Evolutionary conservation across 1,284 basidiomycete species (phyloP).

Genomic region (Volvariella surrecta): DNA sequence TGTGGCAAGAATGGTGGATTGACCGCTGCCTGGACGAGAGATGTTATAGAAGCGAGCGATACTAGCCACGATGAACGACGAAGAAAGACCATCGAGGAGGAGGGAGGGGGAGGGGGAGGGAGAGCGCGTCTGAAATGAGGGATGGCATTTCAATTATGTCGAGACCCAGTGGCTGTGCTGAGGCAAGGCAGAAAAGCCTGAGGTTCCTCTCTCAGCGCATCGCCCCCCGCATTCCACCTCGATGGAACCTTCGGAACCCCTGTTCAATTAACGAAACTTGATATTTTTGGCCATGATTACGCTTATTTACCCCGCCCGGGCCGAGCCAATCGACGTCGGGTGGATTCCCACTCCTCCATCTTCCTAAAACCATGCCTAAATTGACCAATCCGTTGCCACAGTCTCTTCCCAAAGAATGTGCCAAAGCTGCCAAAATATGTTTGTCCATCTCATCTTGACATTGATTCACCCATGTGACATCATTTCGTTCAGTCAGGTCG

Average conservation of each 20-base stretch:
- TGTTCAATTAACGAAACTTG: not conserved
- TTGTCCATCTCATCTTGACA: conserved; percentile 17
- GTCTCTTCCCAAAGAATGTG: conserved; percentile 63
- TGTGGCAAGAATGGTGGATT: conserved; percentile 13
- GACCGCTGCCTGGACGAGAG: too few species aligned
- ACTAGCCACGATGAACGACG: not conserved
- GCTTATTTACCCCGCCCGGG: too few species aligned
- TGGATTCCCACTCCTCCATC: too few species aligned
- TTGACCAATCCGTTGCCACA: conserved; percentile 64
- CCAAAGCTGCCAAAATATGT: conserved; percentile 72
- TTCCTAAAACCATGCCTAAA: conserved; percentile 37
- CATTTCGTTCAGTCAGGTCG: conserved; percentile 45
- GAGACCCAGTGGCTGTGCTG: not conserved
- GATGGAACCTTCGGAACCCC: not conserved
- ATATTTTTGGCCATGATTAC: conserved; percentile 1
- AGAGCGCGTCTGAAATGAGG: too few species aligned
- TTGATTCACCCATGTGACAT: too few species aligned
- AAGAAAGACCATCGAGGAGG: not conserved
- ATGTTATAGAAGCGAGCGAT: too few species aligned
- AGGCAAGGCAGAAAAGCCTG: not conserved
- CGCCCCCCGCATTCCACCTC: too few species aligned
- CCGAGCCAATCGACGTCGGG: not conserved
- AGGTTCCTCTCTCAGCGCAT: not conserved
- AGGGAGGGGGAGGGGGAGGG: not conserved
- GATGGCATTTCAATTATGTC: not conserved